Conservation (phyloP, 495 filamentous ascomycete species). For the Amniculicola lignicola region DNA sequence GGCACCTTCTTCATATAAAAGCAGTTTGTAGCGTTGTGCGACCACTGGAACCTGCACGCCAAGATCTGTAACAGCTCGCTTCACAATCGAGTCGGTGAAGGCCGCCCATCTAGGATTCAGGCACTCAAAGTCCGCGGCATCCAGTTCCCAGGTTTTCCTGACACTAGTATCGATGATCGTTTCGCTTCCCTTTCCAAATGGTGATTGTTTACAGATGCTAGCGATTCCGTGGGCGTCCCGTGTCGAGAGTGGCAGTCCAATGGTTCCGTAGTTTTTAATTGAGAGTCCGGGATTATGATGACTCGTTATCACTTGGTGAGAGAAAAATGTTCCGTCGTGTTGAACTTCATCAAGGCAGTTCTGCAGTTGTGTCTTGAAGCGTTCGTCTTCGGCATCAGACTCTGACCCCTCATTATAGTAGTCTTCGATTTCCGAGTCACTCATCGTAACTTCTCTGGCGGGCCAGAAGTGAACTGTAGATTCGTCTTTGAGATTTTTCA, state of each 20-base stretch:
- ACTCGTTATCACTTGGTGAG: too few species aligned
- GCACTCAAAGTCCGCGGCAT: conserved; percentile 46
- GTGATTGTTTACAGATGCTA: conserved; percentile 37
- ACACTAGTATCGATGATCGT: conserved; percentile 50
- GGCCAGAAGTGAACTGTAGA: too few species aligned
- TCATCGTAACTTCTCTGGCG: too few species aligned
- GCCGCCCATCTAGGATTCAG: conserved; percentile 41
- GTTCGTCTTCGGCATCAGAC: too few species aligned
- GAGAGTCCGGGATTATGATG: conserved; percentile 16
- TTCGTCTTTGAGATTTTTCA: too few species aligned
- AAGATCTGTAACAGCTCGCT: conserved; percentile 18
- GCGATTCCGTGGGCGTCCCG: conserved; percentile 26
- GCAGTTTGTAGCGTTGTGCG: conserved; percentile 53
- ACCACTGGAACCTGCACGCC: conserved; percentile 23
- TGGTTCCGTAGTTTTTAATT: not conserved
- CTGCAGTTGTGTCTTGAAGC: too few species aligned
- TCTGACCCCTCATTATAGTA: too few species aligned
- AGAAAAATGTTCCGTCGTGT: too few species aligned
- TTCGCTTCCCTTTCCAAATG: conserved; percentile 47
- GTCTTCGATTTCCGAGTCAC: too few species aligned
- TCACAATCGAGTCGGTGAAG: conserved; percentile 30
- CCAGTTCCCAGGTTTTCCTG: conserved; percentile 53
- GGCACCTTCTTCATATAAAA: conserved; percentile 55
- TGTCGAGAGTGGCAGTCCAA: conserved; percentile 25
- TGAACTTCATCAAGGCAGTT: too few species aligned